Evolutionary conservation across 768 basidiomycete species (phyloP).

Genomic region (Arthromyces matolae): DNA sequence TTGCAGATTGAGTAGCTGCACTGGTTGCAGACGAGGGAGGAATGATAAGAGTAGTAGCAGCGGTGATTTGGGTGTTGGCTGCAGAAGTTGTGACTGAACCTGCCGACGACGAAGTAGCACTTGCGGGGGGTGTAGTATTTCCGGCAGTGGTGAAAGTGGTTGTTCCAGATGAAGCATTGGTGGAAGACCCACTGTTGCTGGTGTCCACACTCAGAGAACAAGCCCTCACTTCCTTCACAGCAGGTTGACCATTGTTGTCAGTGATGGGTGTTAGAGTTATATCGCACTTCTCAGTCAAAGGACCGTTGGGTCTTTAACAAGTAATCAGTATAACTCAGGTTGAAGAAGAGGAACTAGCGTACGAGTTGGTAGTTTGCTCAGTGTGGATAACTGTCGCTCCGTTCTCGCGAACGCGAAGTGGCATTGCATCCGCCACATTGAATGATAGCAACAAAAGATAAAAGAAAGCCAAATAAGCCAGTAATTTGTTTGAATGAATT

Average conservation of each 20-base stretch:
- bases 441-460: conserved; percentile 34
- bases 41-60: conserved; percentile 7
- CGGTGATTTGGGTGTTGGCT: not conserved
- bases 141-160: conserved; percentile 21
- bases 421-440: conserved; percentile 32
- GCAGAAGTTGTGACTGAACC: not conserved
- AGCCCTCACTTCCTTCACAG: conserved; percentile 48
- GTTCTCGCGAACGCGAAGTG: conserved; percentile 32
- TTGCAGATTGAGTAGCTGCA: conserved; percentile 1
- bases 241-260: conserved; percentile 44
- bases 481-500: conserved; percentile 25
- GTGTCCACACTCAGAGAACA: conserved; percentile 42
- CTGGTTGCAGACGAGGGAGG: conserved; percentile 15
- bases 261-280: conserved; percentile 54
- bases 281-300: conserved; percentile 55
- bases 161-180: conserved; percentile 13
- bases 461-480: conserved; percentile 37
- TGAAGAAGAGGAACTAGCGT: conserved; percentile 23
- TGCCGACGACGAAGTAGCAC: conserved; percentile 12
- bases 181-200: conserved; percentile 8
- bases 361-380: conserved; percentile 44
- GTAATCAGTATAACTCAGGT: conserved; percentile 8
- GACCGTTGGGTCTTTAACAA: conserved; percentile 43
- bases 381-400: conserved; percentile 39
- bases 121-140: conserved; percentile 6